phyloP scores from a whole-genome alignment of 1,139 yeast species.

The Candida tetrigidarum region DNA sequence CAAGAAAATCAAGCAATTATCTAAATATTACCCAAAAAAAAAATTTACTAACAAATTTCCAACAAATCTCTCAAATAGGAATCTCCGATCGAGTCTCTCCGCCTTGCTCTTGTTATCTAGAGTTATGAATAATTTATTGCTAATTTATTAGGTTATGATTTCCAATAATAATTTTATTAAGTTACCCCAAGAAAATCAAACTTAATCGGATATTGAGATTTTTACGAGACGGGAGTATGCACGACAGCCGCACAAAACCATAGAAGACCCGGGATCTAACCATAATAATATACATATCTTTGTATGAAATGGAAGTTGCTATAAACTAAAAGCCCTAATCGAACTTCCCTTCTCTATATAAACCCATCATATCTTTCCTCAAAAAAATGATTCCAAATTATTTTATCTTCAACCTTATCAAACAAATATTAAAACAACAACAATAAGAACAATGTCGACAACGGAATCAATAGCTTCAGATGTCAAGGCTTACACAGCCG shows the following conservation, averaged over 20 bases:
- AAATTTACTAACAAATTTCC: no score
- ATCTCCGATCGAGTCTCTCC: neutral
- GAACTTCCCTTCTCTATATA: neutral
- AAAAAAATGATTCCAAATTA: neutral
- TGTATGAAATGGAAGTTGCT: no score
- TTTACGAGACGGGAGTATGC: constrained; percentile 6
- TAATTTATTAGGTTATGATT: no score
- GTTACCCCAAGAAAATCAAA: neutral
- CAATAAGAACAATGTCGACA: constrained; percentile 1
- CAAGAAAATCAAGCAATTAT: no score
- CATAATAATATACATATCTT: no score
- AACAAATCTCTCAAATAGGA: no score
- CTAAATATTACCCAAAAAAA: no score
- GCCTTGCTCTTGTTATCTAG: no score
- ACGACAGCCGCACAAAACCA: neutral
- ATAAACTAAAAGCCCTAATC: no score
- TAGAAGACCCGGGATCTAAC: neutral
- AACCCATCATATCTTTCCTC: neutral
- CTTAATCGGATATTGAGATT: constrained; percentile 2
- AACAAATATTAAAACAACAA: no score
- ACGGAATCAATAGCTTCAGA: constrained; percentile 5
- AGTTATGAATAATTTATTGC: no score
- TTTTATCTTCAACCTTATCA: neutral
- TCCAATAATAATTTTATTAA: no score
- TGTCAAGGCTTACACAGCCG: neutral